phyloP scores from a whole-genome alignment of 2,329 filamentous ascomycete species.

The Thermomyces lanuginosus region DNA sequence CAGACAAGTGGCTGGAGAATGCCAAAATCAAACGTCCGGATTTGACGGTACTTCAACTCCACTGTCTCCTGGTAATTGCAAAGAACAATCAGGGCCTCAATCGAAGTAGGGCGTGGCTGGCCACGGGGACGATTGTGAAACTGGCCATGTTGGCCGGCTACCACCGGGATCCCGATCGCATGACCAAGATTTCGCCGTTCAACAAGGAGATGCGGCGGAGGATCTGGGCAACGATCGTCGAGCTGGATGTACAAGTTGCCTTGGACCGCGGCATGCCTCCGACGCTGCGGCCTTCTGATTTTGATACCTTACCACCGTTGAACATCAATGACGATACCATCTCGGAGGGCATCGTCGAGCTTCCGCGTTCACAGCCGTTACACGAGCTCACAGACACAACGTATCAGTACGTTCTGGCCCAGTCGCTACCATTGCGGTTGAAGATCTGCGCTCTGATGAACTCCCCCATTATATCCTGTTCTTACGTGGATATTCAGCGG shows the following conservation, averaged over 20 bases:
- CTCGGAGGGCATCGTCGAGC: slow-evolving; percentile 16
- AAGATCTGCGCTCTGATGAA: slow-evolving; percentile 22
- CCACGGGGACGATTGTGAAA: slow-evolving; percentile 34
- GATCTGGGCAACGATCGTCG: slow-evolving; percentile 42
- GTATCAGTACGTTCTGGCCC: slow-evolving; percentile 6
- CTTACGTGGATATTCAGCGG: slow-evolving; percentile 24
- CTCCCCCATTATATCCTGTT: slow-evolving; percentile 20
- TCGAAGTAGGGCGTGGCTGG: slow-evolving; percentile 36
- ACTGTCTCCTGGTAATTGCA: slow-evolving; percentile 35
- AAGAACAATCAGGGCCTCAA: slow-evolving; percentile 36
- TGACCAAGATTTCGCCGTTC: slow-evolving; percentile 22
- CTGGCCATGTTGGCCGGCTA: slow-evolving; percentile 39
- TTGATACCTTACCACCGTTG: slow-evolving; percentile 33
- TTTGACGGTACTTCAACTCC: slow-evolving; percentile 34
- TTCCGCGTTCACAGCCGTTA: slow-evolving; percentile 15
- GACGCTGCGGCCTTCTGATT: slow-evolving; percentile 26
- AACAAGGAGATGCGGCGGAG: slow-evolving; percentile 35
- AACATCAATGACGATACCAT: slow-evolving; percentile 39
- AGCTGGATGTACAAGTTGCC: slow-evolving; percentile 40
- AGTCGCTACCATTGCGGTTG: slow-evolving; percentile 14
- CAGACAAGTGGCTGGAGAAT: slow-evolving; percentile 72
- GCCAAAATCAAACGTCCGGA: slow-evolving; percentile 44
- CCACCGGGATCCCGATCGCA: slow-evolving; percentile 27
- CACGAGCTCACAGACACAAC: slow-evolving; percentile 23
- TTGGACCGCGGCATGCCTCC: slow-evolving; percentile 41